These are phyloP conservation scores for Prunus persica DNA, from an alignment of 306 rosid species.

Conservation along the genomic window Prunus_persica_NCBIv2 NC_034016.1:21749501-21750000, in stretches of 20 bases:
- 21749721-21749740: background rate
- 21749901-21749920: background rate
- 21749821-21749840: background rate
- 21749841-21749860: background rate
- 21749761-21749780: background rate
- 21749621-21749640: no score
- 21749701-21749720: no score
- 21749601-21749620: no score
- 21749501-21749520: no score
- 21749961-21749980: background rate
- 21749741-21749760: background rate
- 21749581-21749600: no score
- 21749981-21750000: background rate
- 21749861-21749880: background rate
- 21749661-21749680: no score
- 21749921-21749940: background rate
- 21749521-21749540: no score
- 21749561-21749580: no score
- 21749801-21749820: background rate
- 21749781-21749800: background rate
- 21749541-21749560: no score
- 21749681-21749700: no score
- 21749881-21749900: background rate
- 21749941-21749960: background rate
- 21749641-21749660: no score